phyloP scores from a whole-genome alignment of 441 rosid genomes.

The Isatis lusitanica region DNA sequence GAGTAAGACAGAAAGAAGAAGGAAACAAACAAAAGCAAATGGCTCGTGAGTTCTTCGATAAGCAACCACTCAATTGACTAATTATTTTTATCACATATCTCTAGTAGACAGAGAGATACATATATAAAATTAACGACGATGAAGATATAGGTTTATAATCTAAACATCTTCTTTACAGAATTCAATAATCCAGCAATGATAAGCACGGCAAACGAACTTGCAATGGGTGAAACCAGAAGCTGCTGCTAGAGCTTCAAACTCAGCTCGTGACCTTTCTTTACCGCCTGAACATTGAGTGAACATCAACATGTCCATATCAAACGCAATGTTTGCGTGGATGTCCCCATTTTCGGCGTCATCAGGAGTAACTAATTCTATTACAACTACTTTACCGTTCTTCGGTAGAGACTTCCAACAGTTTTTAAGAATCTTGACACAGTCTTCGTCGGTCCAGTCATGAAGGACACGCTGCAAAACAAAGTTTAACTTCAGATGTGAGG shows the following conservation, averaged over 20 bases:
- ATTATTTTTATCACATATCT: not conserved
- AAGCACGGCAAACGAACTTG: slow-evolving; percentile 25
- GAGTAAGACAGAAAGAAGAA: too few species aligned
- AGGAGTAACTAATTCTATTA: slow-evolving; percentile 2
- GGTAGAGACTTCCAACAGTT: slow-evolving; percentile 1
- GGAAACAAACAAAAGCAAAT: too few species aligned
- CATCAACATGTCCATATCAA: slow-evolving; percentile 15
- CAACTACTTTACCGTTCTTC: not conserved
- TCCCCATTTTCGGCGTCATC: not conserved
- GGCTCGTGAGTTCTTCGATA: too few species aligned
- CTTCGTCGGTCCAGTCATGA: not conserved
- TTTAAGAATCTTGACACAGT: not conserved
- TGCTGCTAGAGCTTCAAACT: slow-evolving; percentile 12
- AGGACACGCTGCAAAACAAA: not conserved
- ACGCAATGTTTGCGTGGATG: not conserved
- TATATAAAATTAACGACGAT: not conserved
- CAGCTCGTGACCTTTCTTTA: slow-evolving; percentile 5
- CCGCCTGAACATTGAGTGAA: slow-evolving; percentile 1
- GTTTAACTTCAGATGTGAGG: not conserved
- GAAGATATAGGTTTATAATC: not conserved
- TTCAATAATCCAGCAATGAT: slow-evolving; percentile 31
- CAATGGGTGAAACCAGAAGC: not conserved
- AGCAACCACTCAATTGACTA: too few species aligned
- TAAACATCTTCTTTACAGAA: not conserved
- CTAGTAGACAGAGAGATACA: not conserved